Evolutionary conservation across 352 stramenopile species (phyloP), one percentile per base, ranked within the genome.

Genomic region (Pythium chondricola): DNA sequence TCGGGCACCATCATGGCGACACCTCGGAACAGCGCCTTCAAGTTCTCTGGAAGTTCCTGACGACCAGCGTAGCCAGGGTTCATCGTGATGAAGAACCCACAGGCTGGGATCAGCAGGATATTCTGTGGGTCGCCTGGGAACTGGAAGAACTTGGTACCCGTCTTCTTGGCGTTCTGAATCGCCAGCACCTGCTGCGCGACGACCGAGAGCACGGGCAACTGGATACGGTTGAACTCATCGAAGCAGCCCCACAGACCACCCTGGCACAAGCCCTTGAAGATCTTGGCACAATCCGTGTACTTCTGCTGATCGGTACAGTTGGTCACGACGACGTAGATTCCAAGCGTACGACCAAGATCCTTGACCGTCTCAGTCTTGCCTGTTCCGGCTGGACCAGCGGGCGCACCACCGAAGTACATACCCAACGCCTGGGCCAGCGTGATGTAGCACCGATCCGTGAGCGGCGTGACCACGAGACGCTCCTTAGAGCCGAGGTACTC

Each of bases 31-130:
- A 96, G 69, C 9, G 93, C 94, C 65, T 99, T 99, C 8, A 99
- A 74, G 59, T 99, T 99, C 66, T 99, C 96, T 6, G 96, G 96
- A 2, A 99, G 69, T 60, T 99, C 96, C 61, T 98, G 95, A 7
- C 96, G 84, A 44, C 96, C 96, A 40, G 95, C 95, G 58, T 99
- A 99, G 42, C 96, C 96, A 4, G 96, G 96, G 65, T 99, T 99
- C 96, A 99, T 99, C 2, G 96, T 99, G 58, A 99, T 99, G 61
- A 99, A 99, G 65, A 98, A 98, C 3, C 94, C 95, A 47, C 93
- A 98, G 9, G 97, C 89, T 11, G 93, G 93, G 27, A 96, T 95
- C 3, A 99, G 71, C 35, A 97, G 55, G 49, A 98, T 97, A 64
- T 98, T 98, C 65, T 98, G 94, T 9, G 95, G 93, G 55, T 99